Conservation (phyloP, 768 basidiomycete genomes). For the Tulasnella sp. region DNA sequence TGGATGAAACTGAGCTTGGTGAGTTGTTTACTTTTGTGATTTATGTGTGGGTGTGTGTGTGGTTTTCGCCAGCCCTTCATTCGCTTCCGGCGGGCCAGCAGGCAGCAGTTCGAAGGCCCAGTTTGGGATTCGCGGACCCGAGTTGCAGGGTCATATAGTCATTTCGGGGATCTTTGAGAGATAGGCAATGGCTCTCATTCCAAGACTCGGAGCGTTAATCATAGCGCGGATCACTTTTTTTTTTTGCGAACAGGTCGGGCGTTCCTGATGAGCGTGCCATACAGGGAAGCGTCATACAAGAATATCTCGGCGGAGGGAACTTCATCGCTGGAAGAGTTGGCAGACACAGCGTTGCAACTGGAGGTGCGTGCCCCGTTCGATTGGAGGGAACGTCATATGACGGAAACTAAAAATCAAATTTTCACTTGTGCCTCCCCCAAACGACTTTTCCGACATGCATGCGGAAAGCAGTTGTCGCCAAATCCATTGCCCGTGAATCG, state of each 20-base stretch:
- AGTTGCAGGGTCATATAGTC: neutral
- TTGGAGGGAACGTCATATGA: slow-evolving; percentile 4
- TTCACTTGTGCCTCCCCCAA: neutral
- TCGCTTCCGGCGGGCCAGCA: slow-evolving; percentile 9
- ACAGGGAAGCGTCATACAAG: slow-evolving; percentile 13
- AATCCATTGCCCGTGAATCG: slow-evolving; percentile 20
- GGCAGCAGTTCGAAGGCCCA: slow-evolving; percentile 1
- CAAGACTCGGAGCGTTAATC: slow-evolving; percentile 1
- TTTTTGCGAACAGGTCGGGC: slow-evolving; percentile 1
- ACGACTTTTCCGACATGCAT: neutral
- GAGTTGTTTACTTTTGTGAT: slow-evolving; percentile 14
- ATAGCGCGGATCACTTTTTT: neutral
- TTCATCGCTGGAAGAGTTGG: slow-evolving; percentile 20
- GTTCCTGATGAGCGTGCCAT: slow-evolving; percentile 24
- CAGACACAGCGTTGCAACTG: slow-evolving; percentile 15
- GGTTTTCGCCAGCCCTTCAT: neutral
- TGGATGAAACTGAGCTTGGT: slow-evolving; percentile 21
- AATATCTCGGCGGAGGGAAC: slow-evolving; percentile 6
- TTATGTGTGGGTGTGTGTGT: neutral
- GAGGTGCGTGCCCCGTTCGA: slow-evolving; percentile 12
- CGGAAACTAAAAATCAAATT: slow-evolving; percentile 12
- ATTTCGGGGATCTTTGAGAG: slow-evolving; percentile 18
- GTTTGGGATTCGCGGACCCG: slow-evolving; percentile 10
- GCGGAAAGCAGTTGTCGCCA: slow-evolving; percentile 19
- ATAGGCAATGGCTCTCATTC: neutral